Conservation (phyloP, 78 protist species). For the Tieghemostelium lacteum region DNA sequence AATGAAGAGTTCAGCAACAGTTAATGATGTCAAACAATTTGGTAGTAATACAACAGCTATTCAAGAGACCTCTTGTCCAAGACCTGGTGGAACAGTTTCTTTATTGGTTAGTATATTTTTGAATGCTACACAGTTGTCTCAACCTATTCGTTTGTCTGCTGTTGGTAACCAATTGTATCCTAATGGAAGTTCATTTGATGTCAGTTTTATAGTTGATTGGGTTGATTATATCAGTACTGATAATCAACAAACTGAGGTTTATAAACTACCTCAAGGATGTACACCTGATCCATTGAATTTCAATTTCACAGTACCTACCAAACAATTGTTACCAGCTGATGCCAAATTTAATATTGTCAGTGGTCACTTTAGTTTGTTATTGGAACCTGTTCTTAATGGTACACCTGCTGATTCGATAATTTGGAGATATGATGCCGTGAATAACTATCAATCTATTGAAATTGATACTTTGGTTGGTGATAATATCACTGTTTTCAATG, state of each 20-base stretch:
- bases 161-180: background rate
- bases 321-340: background rate
- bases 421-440: background rate
- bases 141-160: background rate
- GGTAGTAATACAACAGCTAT: background rate
- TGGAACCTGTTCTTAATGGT: background rate
- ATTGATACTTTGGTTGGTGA: conserved; percentile 4
- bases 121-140: background rate
- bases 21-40: background rate
- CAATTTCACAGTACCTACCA: background rate
- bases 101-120: background rate
- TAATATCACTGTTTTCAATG: background rate
- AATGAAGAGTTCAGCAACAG: background rate
- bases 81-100: too few species aligned
- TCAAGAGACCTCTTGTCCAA: too few species aligned
- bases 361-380: background rate
- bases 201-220: background rate
- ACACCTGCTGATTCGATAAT: background rate
- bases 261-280: background rate
- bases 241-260: background rate
- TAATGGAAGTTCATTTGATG: background rate
- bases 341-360: background rate
- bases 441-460: conserved; percentile 2
- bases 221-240: background rate
- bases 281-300: background rate